Evolutionary conservation across 1,139 yeast genomes (phyloP), one percentile per base, ranked within the genome.

Genomic region (Suhomyces terraborum): DNA sequence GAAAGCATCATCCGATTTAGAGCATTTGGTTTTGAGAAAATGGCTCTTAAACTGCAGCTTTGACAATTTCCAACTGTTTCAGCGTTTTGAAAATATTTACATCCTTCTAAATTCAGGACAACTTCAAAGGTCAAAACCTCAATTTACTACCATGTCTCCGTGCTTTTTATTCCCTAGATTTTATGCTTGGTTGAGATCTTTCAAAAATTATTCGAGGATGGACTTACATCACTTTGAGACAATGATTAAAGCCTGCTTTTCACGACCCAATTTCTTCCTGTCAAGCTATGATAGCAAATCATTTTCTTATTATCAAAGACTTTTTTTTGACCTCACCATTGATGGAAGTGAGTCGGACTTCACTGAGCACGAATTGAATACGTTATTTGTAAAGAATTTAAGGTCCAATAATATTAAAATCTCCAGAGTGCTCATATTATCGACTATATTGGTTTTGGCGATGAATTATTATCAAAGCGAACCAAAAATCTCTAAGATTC

Each of bases 161-260:
- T 52, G 52, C 12, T 45, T 64, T 13, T 38, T 61, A 33, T 64
- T 61, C 42, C 67, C 66, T 3, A 36, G 42, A 17, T 62, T 63
- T 45, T 61, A 63, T 45, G 41, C 49, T 10, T 49, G 48, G 29
- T 25, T 59, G 20, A 19, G 29, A n/a, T 12, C 21, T 8, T 35
- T 35, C 21, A 33, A 27, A 10, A 21, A 30, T 22, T 31, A 35
- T 19, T 26, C 35, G 14, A 25, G 24, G 32, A 19, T 41, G 14
- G 16, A 33, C 7, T 26, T 44, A 19, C 10, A 20, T 2, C 35
- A 35, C n/a, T 38, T 32, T 25, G 20, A 25, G 6, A 14, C 17
- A 3, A 46, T 42, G 39, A 10, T 44, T 6, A n/a, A 26, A 14
- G 49, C 41, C 2, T 34, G 46, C n/a, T 39, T 19, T 31, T 32